Base-by-base conservation (phyloP, 2,329 filamentous ascomycete species). In the Paraconiothyrium brasiliense region DNA sequence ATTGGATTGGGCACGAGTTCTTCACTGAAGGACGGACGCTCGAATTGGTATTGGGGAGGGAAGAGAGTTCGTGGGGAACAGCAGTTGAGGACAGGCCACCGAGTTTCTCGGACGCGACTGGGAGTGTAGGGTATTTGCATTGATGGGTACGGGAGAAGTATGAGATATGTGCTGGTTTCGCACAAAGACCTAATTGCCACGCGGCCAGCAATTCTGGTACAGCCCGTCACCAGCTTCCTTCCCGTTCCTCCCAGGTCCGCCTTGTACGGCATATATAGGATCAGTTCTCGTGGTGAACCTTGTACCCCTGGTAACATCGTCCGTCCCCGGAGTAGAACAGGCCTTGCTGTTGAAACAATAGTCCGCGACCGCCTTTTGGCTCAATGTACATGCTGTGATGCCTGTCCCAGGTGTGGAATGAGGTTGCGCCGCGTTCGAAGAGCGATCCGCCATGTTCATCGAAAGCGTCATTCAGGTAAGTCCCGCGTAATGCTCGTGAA, bases 281-380 rank as follows among this genome's bases (percentile, higher is more conserved):
- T 87, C 86, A 10, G 85, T 86, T 59, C 86, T 74, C 76, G 87
- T 73, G 0, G 86, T 87, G 70, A 83, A 84, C 71, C 88, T 88
- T 0, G 79, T 79, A 0, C 86, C 86, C 13, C 76, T 74, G 57
- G 82, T 66, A 4, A 88, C 85, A 67, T 87, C 82, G 62, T 86
- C 85, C 1, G 20, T 20, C 20, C 20, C 86, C 86, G 14, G 81
- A 79, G 71, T 88, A 86, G 49, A 86, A 66, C 56, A 88, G 70
- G 48, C 76, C 67, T 6, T 79, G 77, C 62, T 88, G 86, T 74
- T 88, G 86, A 63, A 88, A 88, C 4, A 88, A 73, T 46, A 88
- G 75, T 22, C 86, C 78, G 2, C 84, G 79, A 0, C 86, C 86
- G 3, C 76, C 76, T 66, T 82, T 84, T 0, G 86, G 85, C 58